Base-by-base conservation (phyloP, 2,329 filamentous ascomycete genomes). In the Claviceps monticola region DNA sequence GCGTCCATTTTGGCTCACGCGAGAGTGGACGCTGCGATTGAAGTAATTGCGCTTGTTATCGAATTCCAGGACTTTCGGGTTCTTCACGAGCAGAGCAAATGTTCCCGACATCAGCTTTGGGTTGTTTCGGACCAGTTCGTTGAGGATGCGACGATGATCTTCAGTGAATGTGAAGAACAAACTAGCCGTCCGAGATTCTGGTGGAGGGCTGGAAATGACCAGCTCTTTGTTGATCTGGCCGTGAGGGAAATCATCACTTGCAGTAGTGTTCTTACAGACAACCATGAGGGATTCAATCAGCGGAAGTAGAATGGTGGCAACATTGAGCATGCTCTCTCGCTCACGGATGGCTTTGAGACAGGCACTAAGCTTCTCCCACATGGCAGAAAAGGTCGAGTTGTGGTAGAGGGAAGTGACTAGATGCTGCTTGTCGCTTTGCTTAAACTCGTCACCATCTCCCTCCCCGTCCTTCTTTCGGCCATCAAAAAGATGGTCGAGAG, bases 31-130 rank as follows among this genome's bases (percentile, higher is more conserved):
- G 62, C 88, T 90, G 55, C 93, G 86, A 65, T 83, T 96, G 75
- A 98, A 98, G 76, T 94, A 98, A 70, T 95, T 97, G 61, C 93
- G 89, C 74, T 98, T 98, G 73, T 98, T 98, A 71, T 98, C 93
- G 62, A 98, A 98, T 64, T 98, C 93, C 13, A 98, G 75, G 3
- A 98, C 94, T 75, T 97, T 98, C 26, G 93, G 94, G 64, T 98
- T 98, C 74, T 95, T 96, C 56, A 97, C 93, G 47, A 98, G 72
- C 16, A 98, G 76, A 11, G 91, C 90, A 70, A 98, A 96, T 2
- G 91, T 96, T 50, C 93, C 93, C 54, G 91, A 96, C 94, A 98
- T 98, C 57, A 98, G 80, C 67, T 95, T 95, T 34, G 94, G 93
- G 59, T 95, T 97, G 63, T 95, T 88, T 57, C 94, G 85, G 51